Base-by-base conservation (phyloP, 805 yeast genomes). In the Candida taoyuanica region DNA sequence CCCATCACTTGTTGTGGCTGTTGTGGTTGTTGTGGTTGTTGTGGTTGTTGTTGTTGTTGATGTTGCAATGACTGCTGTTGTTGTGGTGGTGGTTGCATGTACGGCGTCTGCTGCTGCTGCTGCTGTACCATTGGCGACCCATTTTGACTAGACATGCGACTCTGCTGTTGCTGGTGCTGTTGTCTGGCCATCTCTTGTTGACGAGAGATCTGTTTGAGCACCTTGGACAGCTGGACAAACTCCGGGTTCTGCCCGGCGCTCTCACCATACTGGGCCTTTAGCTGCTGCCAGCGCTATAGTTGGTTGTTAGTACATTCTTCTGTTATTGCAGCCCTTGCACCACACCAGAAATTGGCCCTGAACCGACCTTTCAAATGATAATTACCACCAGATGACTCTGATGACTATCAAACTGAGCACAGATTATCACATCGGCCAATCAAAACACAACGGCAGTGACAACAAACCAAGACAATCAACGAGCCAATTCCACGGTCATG, bases 171-270 rank as follows among this genome's bases (percentile, higher is more conserved):
- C 31, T 52, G 59, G 21, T 42, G 52, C 33, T 50, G 54, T 43
- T 52, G 60, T 34, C 58, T 58, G 20, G 53, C 55, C 36, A 52
- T 47, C 47, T 64, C 70, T 40, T 64, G 72, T 40, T 63, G 70
- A 24, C 56, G 56, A 5, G 67, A 59, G 31, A 63, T 60, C 28
- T 59, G 58, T 47, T 72, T 71, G 34, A 79, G 64, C 29, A 73
- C 56, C 49, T 69, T 73, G 28, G 78, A 68, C 46, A 79, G 60
- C 41, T 74, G 76, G 16, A 73, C 65, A 56, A 73, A 78, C 59
- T 80, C 86, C 13, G 77, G 74, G 36, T 74, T 74, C 41, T 69
- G 67, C 12, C 60, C 63, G 13, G 74, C 82, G 39, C 65, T 70
- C 19, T 78, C 82, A n/a, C 81, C 81, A 31, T 32, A 46, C 49